phyloP scores from a whole-genome alignment of 805 yeast species.

The Saccharomycopsis malanga region DNA sequence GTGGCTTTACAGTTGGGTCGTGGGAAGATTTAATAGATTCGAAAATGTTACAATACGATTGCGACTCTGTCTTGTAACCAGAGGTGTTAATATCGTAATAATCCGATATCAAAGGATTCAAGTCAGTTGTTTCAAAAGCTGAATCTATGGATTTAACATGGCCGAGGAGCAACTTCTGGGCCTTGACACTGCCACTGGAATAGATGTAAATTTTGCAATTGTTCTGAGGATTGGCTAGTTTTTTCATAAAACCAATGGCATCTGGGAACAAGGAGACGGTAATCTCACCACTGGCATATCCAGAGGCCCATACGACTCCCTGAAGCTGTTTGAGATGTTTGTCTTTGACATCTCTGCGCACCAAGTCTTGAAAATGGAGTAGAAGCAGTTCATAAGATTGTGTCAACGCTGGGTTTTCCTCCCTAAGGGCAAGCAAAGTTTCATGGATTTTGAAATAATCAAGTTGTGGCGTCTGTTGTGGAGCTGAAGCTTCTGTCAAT shows the following conservation, averaged over 20 bases:
- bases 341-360: slow-evolving; percentile 65
- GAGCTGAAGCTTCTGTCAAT: slow-evolving; percentile 10
- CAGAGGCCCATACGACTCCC: slow-evolving; percentile 75
- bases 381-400: slow-evolving; percentile 30
- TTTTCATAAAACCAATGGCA: slow-evolving; percentile 50
- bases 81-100: slow-evolving; percentile 83
- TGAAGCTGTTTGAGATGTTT: slow-evolving; percentile 71
- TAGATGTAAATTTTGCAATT: slow-evolving; percentile 52
- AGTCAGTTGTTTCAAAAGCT: slow-evolving; percentile 36
- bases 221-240: slow-evolving; percentile 29
- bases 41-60: slow-evolving; percentile 55
- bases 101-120: slow-evolving; percentile 48
- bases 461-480: background rate
- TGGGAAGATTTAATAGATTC: slow-evolving; percentile 30
- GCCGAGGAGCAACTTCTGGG: slow-evolving; percentile 72
- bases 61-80: slow-evolving; percentile 56
- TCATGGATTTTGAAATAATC: background rate
- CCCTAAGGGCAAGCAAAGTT: background rate
- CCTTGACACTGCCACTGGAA: slow-evolving; percentile 84
- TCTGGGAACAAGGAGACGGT: slow-evolving; percentile 73
- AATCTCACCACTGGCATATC: slow-evolving; percentile 71
- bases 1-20: background rate
- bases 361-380: slow-evolving; percentile 49
- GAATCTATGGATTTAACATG: too few relatives aligned
- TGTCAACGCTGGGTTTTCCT: background rate